Base-by-base conservation (phyloP, 345 rosid genomes). In the Brassica nigra region DNA sequence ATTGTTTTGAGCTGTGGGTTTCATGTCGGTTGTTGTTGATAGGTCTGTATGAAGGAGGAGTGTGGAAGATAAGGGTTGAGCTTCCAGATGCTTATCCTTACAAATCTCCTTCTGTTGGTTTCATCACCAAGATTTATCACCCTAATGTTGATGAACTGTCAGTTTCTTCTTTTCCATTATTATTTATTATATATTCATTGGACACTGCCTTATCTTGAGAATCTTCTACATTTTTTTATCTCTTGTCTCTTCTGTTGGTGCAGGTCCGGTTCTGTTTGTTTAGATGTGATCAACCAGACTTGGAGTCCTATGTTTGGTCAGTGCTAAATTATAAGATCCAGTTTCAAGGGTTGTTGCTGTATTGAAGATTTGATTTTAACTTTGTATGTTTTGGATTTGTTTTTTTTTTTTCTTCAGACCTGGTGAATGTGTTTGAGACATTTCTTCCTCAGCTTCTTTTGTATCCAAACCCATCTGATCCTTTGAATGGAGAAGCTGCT, bases 261-360 rank as follows among this genome's bases (percentile, higher is more conserved):
- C 93, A 95, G 99, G 91, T 96, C 97, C 2, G 98, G 98, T 65
- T 96, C 98, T 27, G 94, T 96, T 76, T 96, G 97, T 78, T 86
- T 93, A 81, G 99, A 96, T 86, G 98, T 96, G 75, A 90, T 96
- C 82, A 96, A 96, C 79, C 97, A 96, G 70, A 93, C 91, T 23
- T 96, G 98, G 99, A 96, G 98, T 86, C 99, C 98, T 31, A 92
- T 93, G 98, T 93, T 96, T 52, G 99, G 99, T 96, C 93, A 78
- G 72, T 11, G 70, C 58, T 4, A 52, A 37, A 59, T 3, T 9
- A 3, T 1, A 47, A 52, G 57, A 52, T 52, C 18, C 57, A 16
- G 2, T 7, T 37, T 7, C 18, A 49, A 14, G n/a, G 57, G 57
- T 31, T 54, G 3, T 16, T 15, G 59, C 63, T 63, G 39, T 29